Evolutionary conservation across 805 yeast species (phyloP), one percentile per base, ranked within the genome.

Genomic region (Hanseniaspora valbyensis): DNA sequence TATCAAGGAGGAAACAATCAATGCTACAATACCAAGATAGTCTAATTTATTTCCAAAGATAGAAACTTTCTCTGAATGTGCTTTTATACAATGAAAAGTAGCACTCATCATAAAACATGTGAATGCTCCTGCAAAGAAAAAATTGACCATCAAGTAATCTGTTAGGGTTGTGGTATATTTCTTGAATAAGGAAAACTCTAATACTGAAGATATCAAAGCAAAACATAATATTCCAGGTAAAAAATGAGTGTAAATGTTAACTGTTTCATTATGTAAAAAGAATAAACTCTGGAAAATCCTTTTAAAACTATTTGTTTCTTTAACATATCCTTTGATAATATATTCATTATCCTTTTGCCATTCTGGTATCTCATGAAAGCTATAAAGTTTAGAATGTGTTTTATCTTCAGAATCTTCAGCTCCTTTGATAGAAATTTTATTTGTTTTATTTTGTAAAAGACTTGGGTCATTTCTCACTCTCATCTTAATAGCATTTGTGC

Each of bases 341-440:
- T 63, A 80, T 55, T 77, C 81, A 59, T 83, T 83, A 58, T 83
- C 90, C 53, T 73, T 70, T 58, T 81, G 88, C 92, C 92, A 83
- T 7, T 68, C 74, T 19, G 81, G 84, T 13, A 83, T 62, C 55
- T 82, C 82, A 55, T 78, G 56, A 61, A 61, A 64, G 4, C 21
- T 18, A n/a, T 33, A 42, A n/a, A 36, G n/a, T 19, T 42, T 33
- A 19, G 22, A 21, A 6, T n/a, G 3, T 22, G 10, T 16, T 24
- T 34, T 18, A 9, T 13, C 24, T 12, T 28, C 25, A 13, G 46
- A 18, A 10, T 26, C 14, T 9, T 46, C 42, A 18, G 44, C 52
- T 1, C 22, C 49, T 39, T 48, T 37, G 25, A 22, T 28, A 7
- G 25, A 19, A 42, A 24, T 42, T 19, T 22, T 19, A 4, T 32